These are phyloP conservation scores for Trichaptum fuscoviolaceum DNA, from an alignment of 768 basidiomycete genomes.

Conservation along the genomic window DNA sequence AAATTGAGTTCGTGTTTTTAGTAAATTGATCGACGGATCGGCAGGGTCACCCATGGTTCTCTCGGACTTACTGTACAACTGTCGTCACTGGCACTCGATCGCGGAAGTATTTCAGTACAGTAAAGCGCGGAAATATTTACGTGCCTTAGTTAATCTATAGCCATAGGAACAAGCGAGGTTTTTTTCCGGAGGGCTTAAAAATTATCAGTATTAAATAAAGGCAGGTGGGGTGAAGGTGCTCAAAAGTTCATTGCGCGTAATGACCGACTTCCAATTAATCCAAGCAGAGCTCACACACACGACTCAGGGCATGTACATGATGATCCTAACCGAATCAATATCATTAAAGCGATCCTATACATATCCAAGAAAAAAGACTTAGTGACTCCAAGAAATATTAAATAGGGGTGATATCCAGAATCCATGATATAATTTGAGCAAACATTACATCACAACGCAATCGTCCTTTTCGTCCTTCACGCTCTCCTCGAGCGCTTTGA, in stretches of 20 bases:
- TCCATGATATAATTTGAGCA: not conserved
- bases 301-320: no score
- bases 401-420: not conserved
- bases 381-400: no score
- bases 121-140: not conserved
- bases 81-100: not conserved
- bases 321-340: not conserved
- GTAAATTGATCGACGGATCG: not conserved
- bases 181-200: no score
- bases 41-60: not conserved
- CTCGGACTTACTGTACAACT: not conserved
- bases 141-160: not conserved
- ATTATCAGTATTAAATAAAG: no score
- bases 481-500: slow-evolving; percentile 18
- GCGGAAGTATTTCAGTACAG: no score
- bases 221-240: no score
- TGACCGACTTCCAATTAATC: no score
- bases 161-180: not conserved
- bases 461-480: slow-evolving; percentile 28
- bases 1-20: not conserved
- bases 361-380: not conserved
- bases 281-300: no score
- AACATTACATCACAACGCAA: slow-evolving; percentile 52
- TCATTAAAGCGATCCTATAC: not conserved
- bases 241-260: no score